These are phyloP conservation scores for Fusarium ambrosium DNA, from an alignment of 2,329 filamentous ascomycete genomes.

Conservation along the genomic window DNA sequence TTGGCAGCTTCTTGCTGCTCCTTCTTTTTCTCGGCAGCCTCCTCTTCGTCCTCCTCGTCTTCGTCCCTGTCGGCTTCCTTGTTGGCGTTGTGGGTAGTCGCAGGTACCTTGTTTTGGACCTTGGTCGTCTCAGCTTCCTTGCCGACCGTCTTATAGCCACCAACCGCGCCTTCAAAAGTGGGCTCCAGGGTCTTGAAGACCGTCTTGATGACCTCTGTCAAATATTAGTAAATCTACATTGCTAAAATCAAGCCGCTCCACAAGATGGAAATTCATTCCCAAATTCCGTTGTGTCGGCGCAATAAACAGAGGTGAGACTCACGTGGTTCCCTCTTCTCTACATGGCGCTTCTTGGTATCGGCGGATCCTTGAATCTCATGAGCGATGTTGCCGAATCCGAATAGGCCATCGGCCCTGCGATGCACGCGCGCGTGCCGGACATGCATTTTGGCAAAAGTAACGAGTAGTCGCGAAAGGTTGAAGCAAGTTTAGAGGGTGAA, in stretches of 20 bases:
- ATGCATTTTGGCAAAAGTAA: conserved; percentile 47
- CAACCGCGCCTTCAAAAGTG: conserved; percentile 59
- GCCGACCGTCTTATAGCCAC: conserved; percentile 57
- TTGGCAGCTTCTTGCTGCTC: conserved; percentile 23
- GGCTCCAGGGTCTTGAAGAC: conserved; percentile 59
- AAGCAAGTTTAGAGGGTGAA: not conserved
- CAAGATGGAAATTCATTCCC: not conserved
- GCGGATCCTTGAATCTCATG: conserved; percentile 33
- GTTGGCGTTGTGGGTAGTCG: conserved; percentile 7
- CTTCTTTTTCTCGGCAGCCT: conserved; percentile 41
- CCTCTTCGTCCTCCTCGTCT: conserved; percentile 29
- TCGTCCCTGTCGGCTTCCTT: conserved; percentile 8
- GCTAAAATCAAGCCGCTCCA: not conserved
- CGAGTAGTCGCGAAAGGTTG: not conserved
- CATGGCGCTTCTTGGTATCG: conserved; percentile 25
- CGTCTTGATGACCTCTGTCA: conserved; percentile 51
- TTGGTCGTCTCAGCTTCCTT: conserved; percentile 32
- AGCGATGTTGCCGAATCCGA: conserved; percentile 47
- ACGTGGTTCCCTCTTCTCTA: conserved; percentile 33
- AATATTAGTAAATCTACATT: conserved; percentile 14
- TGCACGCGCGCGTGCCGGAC: conserved; percentile 48
- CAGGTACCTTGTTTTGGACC: conserved; percentile 13
- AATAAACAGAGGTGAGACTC: conserved; percentile 2
- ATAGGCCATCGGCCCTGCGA: conserved; percentile 44
- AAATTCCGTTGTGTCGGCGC: not conserved